Evolutionary conservation across 495 filamentous ascomycete genomes (phyloP).

Genomic region (Pseudoneurospora amorphoporcata): DNA sequence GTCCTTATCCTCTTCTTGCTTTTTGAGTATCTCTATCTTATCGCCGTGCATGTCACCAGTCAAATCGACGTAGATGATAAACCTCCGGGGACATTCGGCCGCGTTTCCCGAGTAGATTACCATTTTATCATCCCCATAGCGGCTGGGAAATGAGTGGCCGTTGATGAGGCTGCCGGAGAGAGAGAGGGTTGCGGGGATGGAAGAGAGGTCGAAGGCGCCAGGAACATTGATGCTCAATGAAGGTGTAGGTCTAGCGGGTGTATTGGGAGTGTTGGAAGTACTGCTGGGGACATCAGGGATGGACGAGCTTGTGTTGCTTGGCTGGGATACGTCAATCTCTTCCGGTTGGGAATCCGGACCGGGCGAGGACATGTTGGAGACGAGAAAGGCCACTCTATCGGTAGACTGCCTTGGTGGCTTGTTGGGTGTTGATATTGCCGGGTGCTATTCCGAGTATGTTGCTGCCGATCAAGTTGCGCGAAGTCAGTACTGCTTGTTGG

Average conservation of each 20-base stretch:
- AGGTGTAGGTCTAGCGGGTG: not conserved
- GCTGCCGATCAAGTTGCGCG: not conserved
- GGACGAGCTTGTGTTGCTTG: not conserved
- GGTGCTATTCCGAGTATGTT: accelerated
- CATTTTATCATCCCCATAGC: accelerated
- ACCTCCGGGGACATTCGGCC: not conserved
- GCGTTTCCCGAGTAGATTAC: not conserved
- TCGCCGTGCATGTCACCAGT: not conserved
- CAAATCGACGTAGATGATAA: not conserved
- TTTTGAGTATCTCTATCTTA: not conserved
- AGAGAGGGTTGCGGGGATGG: not conserved
- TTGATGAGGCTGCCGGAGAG: not conserved
- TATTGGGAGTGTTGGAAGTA: not conserved
- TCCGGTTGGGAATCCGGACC: not conserved
- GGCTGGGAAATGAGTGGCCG: not conserved
- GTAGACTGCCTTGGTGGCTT: not conserved
- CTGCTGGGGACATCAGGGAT: not conserved
- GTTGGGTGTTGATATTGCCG: not conserved
- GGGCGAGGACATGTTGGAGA: not conserved
- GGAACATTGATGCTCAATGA: not conserved
- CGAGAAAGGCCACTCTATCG: not conserved
- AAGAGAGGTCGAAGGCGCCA: not conserved
- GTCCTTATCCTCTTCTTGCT: not conserved
- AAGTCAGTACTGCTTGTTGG: not conserved
- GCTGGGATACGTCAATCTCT: not conserved